These are phyloP conservation scores for Zygotorulaspora florentina DNA, from an alignment of 805 yeast species.

Conservation along the genomic window DNA sequence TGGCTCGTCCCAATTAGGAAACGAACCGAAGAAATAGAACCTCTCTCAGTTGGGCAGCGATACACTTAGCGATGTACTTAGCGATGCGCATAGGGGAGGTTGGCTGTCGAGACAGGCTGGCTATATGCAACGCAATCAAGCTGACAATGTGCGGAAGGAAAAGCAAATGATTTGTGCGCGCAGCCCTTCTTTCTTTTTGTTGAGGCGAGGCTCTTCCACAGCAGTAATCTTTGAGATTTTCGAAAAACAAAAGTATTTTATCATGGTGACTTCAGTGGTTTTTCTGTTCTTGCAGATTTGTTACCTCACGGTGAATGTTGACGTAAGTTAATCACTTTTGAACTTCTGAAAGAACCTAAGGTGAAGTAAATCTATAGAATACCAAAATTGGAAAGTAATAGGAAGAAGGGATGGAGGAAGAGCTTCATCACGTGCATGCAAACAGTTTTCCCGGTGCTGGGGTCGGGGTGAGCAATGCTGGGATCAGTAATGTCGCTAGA, in stretches of 20 bases:
- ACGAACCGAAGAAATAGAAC: no score
- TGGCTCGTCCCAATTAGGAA: not conserved
- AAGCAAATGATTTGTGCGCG: not conserved
- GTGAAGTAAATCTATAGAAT: not conserved
- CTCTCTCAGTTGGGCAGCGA: no score
- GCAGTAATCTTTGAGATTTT: not conserved
- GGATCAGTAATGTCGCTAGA: not conserved
- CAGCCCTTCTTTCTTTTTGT: not conserved
- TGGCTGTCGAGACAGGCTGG: not conserved
- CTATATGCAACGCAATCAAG: no score
- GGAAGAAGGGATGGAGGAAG: not conserved
- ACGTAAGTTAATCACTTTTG: not conserved
- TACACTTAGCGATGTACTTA: no score
- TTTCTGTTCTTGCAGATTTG: not conserved
- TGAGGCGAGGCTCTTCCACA: not conserved
- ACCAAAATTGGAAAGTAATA: not conserved
- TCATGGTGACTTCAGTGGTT: constrained; percentile 1
- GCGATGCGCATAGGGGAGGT: no score
- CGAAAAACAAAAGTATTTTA: not conserved
- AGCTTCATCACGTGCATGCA: not conserved
- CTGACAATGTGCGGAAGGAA: no score
- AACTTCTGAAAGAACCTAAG: not conserved
- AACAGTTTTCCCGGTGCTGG: not conserved
- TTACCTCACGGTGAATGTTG: not conserved
- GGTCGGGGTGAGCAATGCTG: not conserved